Evolutionary conservation across 805 yeast genomes (phyloP), one percentile per base, ranked within the genome.

Genomic region (Myxozyma melibiosi): DNA sequence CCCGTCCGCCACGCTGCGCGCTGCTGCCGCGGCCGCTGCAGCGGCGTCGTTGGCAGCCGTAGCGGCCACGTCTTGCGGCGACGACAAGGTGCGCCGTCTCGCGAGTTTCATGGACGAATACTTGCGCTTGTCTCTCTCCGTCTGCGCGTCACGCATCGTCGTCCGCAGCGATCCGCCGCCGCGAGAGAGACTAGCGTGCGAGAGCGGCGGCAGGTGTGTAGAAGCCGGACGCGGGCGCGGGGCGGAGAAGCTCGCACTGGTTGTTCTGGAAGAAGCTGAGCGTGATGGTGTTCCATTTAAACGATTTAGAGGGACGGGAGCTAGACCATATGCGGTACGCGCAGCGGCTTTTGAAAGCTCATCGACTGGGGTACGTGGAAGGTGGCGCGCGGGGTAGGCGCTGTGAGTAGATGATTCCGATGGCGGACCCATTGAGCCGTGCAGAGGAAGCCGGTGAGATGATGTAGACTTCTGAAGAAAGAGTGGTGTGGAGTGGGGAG

Each of bases 331-430:
- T 2, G 53, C 45, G 20, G 35, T 14, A 4, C 46, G 27, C 6
- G 53, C 53, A 14, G 53, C 53, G 4, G 53, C 46, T 20, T 39
- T 31, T 13, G 53, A 49, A 24, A 49, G 45, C 18, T 16, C 38
- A 11, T 33, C 37, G 42, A 16, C 11, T 4, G 8, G 28, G 50
- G 14, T 8, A 33, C 41, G 14, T 24, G 28, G 20, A 20, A 16
- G 14, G 28, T 20, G 43, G 14, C 46, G 18, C 28, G 44, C 30
- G 34, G 16, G 34, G 27, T 14, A 11, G 28, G 25, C 43, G 27
- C 7, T 8, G n/a, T 39, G 28, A 39, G 9, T 39, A n/a, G n/a
- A n/a, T n/a, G n/a, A n/a, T n/a, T n/a, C n/a, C n/a, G n/a, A n/a
- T n/a, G n/a, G n/a, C n/a, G n/a, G n/a, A n/a, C n/a, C n/a, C n/a